These are phyloP conservation scores for Boletus reticulatus DNA, from an alignment of 768 basidiomycete genomes.

Conservation along the genomic window DNA sequence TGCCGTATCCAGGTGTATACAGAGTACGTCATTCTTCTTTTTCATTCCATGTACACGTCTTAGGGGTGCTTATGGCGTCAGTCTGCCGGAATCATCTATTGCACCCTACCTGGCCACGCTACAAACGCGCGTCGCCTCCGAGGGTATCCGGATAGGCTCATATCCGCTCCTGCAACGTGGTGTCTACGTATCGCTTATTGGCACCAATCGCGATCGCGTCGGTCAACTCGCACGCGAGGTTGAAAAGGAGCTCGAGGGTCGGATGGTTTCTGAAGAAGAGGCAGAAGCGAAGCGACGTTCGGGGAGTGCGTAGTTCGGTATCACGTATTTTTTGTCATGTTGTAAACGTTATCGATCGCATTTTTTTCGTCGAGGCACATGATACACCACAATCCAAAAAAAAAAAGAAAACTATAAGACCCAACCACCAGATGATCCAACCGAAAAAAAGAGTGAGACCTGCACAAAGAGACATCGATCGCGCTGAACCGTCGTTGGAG, in stretches of 20 bases:
- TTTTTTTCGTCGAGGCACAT: too few species aligned
- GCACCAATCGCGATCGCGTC: conserved; percentile 44
- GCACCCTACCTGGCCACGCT: conserved; percentile 84
- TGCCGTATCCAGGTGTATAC: conserved; percentile 84
- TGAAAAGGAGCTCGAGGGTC: conserved; percentile 54
- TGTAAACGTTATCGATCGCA: too few species aligned
- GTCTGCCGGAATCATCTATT: conserved; percentile 78
- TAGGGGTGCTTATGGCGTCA: conserved; percentile 5
- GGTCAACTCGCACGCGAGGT: conserved; percentile 61
- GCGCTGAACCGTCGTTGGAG: too few species aligned
- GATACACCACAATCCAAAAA: too few species aligned
- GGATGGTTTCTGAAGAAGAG: conserved; percentile 63
- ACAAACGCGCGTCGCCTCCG: conserved; percentile 65
- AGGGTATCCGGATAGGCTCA: conserved; percentile 81
- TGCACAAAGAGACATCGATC: too few species aligned
- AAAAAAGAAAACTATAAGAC: too few species aligned
- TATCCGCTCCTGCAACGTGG: conserved; percentile 62
- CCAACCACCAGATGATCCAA: neutral
- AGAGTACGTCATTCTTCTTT: conserved; percentile 42
- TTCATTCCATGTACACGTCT: too few species aligned
- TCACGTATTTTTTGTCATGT: neutral
- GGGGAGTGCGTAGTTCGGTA: conserved; percentile 9
- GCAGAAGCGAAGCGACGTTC: conserved; percentile 47
- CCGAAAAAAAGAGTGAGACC: too few species aligned
- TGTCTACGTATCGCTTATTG: conserved; percentile 65